phyloP scores from a whole-genome alignment of 2,329 filamentous ascomycete genomes.

The Cercospora janseana region DNA sequence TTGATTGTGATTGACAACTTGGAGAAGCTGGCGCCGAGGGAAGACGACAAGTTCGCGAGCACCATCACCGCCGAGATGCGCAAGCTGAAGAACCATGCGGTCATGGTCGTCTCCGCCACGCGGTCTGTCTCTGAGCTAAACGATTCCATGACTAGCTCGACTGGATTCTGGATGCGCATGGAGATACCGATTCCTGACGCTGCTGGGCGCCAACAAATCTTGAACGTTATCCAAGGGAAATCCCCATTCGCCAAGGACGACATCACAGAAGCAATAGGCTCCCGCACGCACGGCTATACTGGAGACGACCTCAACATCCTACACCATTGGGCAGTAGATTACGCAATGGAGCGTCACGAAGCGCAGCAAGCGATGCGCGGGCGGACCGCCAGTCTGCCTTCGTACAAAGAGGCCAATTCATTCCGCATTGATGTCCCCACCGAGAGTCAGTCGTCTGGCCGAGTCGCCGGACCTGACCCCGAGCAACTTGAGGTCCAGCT shows the following conservation, averaged over 20 bases:
- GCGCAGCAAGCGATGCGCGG: slow-evolving; percentile 19
- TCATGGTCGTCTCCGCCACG: slow-evolving; percentile 74
- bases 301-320: slow-evolving; percentile 72
- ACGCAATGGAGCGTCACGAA: slow-evolving; percentile 38
- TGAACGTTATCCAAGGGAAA: slow-evolving; percentile 59
- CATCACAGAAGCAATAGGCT: slow-evolving; percentile 61
- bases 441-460: neutral
- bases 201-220: slow-evolving; percentile 68
- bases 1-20: slow-evolving; percentile 77
- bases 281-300: slow-evolving; percentile 83
- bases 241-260: slow-evolving; percentile 48
- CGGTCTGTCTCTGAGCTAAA: slow-evolving; percentile 72
- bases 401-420: slow-evolving; percentile 15
- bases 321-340: slow-evolving; percentile 53
- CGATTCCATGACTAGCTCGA: slow-evolving; percentile 61
- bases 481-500: neutral
- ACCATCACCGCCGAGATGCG: slow-evolving; percentile 56
- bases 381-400: slow-evolving; percentile 20
- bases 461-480: neutral
- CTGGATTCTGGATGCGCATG: slow-evolving; percentile 66
- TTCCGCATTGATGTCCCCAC: neutral
- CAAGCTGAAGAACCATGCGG: slow-evolving; percentile 53
- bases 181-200: slow-evolving; percentile 75
- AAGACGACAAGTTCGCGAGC: slow-evolving; percentile 45
- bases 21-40: slow-evolving; percentile 64